These are phyloP conservation scores for Metarhizium robertsii DNA, from an alignment of 2,329 filamentous ascomycete genomes.

Conservation along the genomic window DNA sequence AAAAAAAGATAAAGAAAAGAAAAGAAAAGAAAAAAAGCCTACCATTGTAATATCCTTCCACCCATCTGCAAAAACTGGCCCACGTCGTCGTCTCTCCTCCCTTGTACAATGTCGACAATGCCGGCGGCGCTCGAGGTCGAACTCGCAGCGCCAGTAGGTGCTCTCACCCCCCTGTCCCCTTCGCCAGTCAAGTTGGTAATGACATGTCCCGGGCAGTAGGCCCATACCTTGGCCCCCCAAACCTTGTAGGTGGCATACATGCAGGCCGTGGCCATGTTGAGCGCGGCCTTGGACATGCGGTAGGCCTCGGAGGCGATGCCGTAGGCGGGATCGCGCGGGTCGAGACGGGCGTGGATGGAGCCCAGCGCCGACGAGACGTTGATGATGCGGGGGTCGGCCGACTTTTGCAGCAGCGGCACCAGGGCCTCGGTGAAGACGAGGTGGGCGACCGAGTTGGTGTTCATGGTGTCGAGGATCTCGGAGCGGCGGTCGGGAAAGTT, in stretches of 20 bases:
- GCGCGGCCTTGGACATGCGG: slow-evolving; percentile 25
- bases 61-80: slow-evolving; percentile 3
- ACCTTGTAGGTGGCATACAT: slow-evolving; percentile 16
- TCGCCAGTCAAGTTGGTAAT: slow-evolving; percentile 21
- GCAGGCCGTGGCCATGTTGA: slow-evolving; percentile 26
- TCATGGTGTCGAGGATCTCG: slow-evolving; percentile 27
- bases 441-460: slow-evolving; percentile 27
- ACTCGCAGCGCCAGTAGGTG: neutral
- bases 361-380: slow-evolving; percentile 24
- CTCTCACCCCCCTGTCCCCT: slow-evolving; percentile 3
- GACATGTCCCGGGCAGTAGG: slow-evolving; percentile 24
- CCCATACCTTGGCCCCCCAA: slow-evolving; percentile 21
- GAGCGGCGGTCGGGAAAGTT: slow-evolving; percentile 24
- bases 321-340: slow-evolving; percentile 1
- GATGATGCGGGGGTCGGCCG: slow-evolving; percentile 18
- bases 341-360: slow-evolving; percentile 17
- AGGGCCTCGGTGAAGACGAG: slow-evolving; percentile 19
- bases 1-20: too few relatives aligned
- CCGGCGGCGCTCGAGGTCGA: neutral
- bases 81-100: slow-evolving; percentile 9
- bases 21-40: neutral
- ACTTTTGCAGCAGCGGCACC: slow-evolving; percentile 21
- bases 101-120: slow-evolving; percentile 7
- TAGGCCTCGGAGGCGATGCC: slow-evolving; percentile 11
- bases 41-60: neutral